These are phyloP conservation scores for Raphanus sativus DNA, from an alignment of 345 rosid species.

Conservation along the genomic window DNA sequence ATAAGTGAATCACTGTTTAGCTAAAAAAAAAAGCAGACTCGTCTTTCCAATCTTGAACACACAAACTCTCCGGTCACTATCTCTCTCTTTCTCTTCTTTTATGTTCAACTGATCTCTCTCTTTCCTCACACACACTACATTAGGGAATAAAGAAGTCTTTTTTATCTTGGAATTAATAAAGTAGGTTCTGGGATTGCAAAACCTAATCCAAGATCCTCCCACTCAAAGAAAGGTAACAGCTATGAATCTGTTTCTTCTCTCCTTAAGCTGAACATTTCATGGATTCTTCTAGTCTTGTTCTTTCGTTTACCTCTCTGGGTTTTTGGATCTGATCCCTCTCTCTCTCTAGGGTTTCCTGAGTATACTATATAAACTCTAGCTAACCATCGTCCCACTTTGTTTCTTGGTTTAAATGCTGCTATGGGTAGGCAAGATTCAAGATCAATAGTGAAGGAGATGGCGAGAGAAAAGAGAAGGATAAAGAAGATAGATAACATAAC, in stretches of 20 bases:
- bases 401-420: background rate
- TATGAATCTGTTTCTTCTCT: slow-evolving; percentile 16
- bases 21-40: slow-evolving; percentile 20
- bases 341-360: slow-evolving; percentile 37
- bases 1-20: slow-evolving; percentile 29
- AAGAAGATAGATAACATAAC: slow-evolving; percentile 62
- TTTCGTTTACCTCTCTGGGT: background rate
- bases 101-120: too few relatives aligned
- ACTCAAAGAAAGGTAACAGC: slow-evolving; percentile 20
- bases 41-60: slow-evolving; percentile 35
- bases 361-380: background rate
- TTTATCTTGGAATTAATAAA: slow-evolving; percentile 17
- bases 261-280: background rate
- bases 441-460: slow-evolving; percentile 38
- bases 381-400: background rate
- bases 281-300: slow-evolving; percentile 3
- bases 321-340: slow-evolving; percentile 28
- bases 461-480: slow-evolving; percentile 62
- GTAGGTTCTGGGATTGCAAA: slow-evolving; percentile 17
- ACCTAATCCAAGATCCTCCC: slow-evolving; percentile 25
- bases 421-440: slow-evolving; percentile 11
- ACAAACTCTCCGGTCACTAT: slow-evolving; percentile 6
- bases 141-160: slow-evolving; percentile 3
- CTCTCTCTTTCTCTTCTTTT: background rate
- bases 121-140: slow-evolving; percentile 6